phyloP scores from a whole-genome alignment of 2,329 filamentous ascomycete species.

The Trichoderma oligosporum region DNA sequence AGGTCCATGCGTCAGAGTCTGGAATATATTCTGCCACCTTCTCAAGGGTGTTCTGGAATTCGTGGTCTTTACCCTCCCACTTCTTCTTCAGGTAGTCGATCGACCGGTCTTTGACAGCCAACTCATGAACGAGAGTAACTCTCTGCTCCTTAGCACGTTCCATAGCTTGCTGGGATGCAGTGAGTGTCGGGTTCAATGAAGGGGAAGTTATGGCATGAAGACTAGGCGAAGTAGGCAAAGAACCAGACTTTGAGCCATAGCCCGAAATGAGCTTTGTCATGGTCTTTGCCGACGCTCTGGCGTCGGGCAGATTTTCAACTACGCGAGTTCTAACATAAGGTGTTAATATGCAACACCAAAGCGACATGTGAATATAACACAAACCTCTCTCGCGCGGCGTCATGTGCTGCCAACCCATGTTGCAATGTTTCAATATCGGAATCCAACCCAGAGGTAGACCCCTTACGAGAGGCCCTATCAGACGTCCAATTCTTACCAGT shows the following conservation, averaged over 20 bases:
- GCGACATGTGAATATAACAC: conserved; percentile 22
- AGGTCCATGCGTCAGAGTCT: conserved; percentile 48
- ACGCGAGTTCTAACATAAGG: conserved; percentile 32
- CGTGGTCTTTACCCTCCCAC: conserved; percentile 50
- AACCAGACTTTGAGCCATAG: conserved; percentile 37
- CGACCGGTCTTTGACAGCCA: conserved; percentile 52
- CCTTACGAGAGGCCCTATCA: conserved; percentile 34
- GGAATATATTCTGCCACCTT: conserved; percentile 56
- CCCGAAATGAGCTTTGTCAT: conserved; percentile 44
- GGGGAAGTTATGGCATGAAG: conserved; percentile 54
- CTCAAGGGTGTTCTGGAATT: conserved; percentile 51
- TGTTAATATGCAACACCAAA: conserved; percentile 16
- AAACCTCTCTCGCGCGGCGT: conserved; percentile 37
- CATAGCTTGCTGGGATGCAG: conserved; percentile 48
- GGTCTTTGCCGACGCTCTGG: conserved; percentile 34
- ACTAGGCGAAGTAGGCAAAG: conserved; percentile 53
- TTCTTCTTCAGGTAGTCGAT: conserved; percentile 48
- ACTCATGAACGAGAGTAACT: conserved; percentile 55
- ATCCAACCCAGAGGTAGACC: conserved; percentile 41
- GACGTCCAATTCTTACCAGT: conserved; percentile 29
- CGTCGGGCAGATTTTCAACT: conserved; percentile 33
- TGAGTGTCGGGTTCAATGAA: conserved; percentile 46
- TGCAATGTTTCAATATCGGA: conserved; percentile 50
- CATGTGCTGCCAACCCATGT: conserved; percentile 37
- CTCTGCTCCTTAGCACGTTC: conserved; percentile 53